Percentiles rank a stretch among this genome's conserved stretches.
phyloP scores from a whole-genome alignment of 106 monocot species.

The Agapanthus africanus region DNA sequence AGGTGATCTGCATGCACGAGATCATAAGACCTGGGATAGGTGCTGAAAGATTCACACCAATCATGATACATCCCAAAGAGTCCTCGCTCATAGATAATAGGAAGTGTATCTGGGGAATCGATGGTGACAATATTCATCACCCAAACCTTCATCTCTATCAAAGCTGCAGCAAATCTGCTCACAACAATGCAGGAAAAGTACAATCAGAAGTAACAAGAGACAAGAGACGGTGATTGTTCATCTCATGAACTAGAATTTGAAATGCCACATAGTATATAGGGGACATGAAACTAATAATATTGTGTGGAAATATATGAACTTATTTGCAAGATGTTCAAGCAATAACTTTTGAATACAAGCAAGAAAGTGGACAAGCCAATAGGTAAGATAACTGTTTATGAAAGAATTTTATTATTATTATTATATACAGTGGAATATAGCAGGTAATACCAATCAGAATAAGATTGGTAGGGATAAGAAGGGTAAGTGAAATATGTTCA shows the following conservation, averaged over 20 bases:
- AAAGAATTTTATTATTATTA: too few relatives aligned
- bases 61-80: conserved; percentile 92
- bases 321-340: too few relatives aligned
- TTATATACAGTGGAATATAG: too few relatives aligned
- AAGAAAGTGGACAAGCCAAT: too few relatives aligned
- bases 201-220: neutral
- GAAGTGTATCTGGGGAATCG: conserved; percentile 84
- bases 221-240: neutral
- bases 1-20: conserved; percentile 92
- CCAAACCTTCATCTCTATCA: conserved; percentile 75
- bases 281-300: too few relatives aligned
- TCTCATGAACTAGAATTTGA: neutral
- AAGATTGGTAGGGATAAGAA: too few relatives aligned
- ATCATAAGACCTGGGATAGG: conserved; percentile 89
- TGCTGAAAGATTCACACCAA: conserved; percentile 95
- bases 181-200: neutral
- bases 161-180: conserved; percentile 77
- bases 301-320: too few relatives aligned
- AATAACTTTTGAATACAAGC: too few relatives aligned
- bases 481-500: too few relatives aligned
- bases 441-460: too few relatives aligned
- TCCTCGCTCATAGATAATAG: conserved; percentile 86
- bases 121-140: conserved; percentile 89
- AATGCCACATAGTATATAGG: neutral
- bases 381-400: too few relatives aligned